Conservation (phyloP, 1,139 yeast genomes). For the Candida sp. region DNA sequence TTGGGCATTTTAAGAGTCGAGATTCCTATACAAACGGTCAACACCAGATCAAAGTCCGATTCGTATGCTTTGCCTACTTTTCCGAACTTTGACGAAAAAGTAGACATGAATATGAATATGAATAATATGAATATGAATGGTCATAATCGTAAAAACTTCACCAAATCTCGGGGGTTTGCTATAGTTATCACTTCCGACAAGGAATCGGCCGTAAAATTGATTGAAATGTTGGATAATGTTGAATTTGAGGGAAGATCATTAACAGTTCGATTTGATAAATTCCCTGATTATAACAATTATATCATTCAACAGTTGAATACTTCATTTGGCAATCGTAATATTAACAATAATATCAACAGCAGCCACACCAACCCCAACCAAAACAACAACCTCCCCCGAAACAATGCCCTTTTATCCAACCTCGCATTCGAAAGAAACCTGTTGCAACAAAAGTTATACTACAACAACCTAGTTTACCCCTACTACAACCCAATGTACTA, state of each 20-base stretch:
- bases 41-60: not conserved
- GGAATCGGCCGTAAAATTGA: conserved; percentile 49
- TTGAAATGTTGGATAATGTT: conserved; percentile 45
- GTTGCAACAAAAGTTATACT: conserved; percentile 32
- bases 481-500: conserved; percentile 1
- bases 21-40: conserved; percentile 41
- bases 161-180: conserved; percentile 57
- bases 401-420: conserved; percentile 14
- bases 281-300: conserved; percentile 39
- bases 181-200: conserved; percentile 53
- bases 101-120: not conserved
- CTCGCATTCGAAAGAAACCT: conserved; percentile 35
- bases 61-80: not conserved
- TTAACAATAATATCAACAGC: not conserved
- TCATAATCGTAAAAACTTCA: not conserved
- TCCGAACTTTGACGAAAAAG: not conserved
- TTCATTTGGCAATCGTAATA: not conserved
- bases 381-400: not conserved
- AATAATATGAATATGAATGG: not conserved
- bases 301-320: conserved; percentile 20
- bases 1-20: conserved; percentile 49
- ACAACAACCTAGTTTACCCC: conserved; percentile 12
- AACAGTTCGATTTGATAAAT: conserved; percentile 57
- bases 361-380: not conserved
- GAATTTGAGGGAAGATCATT: conserved; percentile 57